phyloP scores from a whole-genome alignment of 2,329 filamentous ascomycete species.

The Alternaria rosae region DNA sequence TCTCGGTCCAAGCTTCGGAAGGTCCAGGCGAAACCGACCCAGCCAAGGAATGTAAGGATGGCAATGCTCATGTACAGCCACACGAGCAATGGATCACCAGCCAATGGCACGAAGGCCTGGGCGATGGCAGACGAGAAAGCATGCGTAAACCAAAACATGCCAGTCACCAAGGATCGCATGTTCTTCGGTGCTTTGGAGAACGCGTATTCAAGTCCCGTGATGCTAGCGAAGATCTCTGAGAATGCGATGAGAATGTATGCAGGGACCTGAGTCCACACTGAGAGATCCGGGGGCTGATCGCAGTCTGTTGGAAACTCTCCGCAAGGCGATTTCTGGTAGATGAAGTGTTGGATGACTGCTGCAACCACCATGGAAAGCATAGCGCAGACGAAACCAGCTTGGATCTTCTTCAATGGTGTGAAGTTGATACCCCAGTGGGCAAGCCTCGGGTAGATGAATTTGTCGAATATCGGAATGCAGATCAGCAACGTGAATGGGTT shows the following conservation, averaged over 20 bases:
- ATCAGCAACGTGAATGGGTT: constrained; percentile 78
- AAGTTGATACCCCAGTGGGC: constrained; percentile 69
- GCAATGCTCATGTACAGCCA: constrained; percentile 42
- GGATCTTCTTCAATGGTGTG: constrained; percentile 77
- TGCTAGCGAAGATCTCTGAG: constrained; percentile 67
- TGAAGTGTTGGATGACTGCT: constrained; percentile 63
- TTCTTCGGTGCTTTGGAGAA: constrained; percentile 73
- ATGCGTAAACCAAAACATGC: constrained; percentile 43
- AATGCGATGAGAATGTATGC: constrained; percentile 63
- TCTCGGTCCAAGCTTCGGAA: constrained; percentile 38
- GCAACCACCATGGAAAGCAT: constrained; percentile 67
- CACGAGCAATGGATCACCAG: constrained; percentile 30
- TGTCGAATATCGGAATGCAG: constrained; percentile 72
- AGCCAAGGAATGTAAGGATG: constrained; percentile 41
- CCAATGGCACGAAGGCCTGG: constrained; percentile 30
- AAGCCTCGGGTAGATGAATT: constrained; percentile 70
- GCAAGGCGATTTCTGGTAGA: constrained; percentile 56
- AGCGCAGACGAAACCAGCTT: constrained; percentile 71
- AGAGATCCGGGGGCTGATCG: constrained; percentile 52
- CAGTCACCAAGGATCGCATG: constrained; percentile 57
- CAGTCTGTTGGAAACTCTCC: constrained; percentile 51
- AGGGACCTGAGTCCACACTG: constrained; percentile 61
- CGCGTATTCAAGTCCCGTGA: constrained; percentile 74
- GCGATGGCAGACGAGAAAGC: constrained; percentile 37
- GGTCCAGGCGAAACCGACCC: constrained; percentile 37